Evolutionary conservation across 805 yeast species (phyloP), one percentile per base, ranked within the genome.

Genomic region (Metschnikowia lochheadii): DNA sequence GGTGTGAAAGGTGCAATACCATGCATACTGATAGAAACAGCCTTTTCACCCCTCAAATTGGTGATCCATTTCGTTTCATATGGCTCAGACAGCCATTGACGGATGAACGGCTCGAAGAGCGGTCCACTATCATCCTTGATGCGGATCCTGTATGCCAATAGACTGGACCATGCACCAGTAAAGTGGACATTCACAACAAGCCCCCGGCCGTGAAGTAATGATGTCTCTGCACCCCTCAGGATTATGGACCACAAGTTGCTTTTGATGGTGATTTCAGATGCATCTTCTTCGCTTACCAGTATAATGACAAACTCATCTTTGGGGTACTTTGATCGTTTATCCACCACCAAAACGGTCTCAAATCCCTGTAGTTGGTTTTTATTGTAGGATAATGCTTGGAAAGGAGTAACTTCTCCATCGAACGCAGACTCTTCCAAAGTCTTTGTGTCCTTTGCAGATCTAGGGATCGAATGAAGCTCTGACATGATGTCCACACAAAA

Each of bases 51-150:
- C 6, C 70, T 63, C 0, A 83, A 52, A 49, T 83, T 76, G 7
- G 85, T 66, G 59, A 83, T 87, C 90, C 92, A 91, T 67, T 89
- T 89, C 0, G 89, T 77, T 63, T 91, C 97, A 57, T 70, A 77
- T 0, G 87, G 87, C 34, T 81, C 83, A 10, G 73, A 69, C 3
- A 81, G 70, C 69, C 79, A 78, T 64, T 90, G 96, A 50, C 89
- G 76, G 3, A 87, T 65, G 35, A 89, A 73, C 0, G 96, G 87
- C 18, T 79, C 66, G 59, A 84, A 86, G 3, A 53, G 44, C 6
- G 29, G 15, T 3, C 53, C 56, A 29, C 57, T 46, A 4, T 46
- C 49, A 33, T 56, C 57, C n/a, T 48, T 49, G 7, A 73, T 47
- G 11, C 53, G 55, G 8, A 80, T 53, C 33, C 64, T 70, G 60